Conservation (phyloP, 495 filamentous ascomycete species). For the Durotheca rogersii region DNA sequence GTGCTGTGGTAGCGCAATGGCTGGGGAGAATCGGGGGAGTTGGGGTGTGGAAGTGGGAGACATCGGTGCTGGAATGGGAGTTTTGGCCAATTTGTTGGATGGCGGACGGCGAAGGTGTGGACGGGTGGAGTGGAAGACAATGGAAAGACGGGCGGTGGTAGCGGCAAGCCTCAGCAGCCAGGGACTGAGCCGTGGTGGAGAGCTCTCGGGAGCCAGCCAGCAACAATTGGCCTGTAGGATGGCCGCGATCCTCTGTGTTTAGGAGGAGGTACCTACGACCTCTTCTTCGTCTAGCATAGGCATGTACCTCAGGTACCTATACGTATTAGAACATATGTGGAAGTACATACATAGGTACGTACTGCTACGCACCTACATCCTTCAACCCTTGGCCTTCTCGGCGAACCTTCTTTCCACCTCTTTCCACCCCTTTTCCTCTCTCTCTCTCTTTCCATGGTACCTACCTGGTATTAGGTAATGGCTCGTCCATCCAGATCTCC, state of each 20-base stretch:
- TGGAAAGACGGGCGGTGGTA: constrained; percentile 14
- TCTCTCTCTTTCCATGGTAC: not conserved
- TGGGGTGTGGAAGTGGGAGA: constrained; percentile 7
- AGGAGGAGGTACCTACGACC: too few relatives aligned
- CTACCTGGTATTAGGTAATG: not conserved
- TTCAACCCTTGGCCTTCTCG: too few relatives aligned
- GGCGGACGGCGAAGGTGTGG: not conserved
- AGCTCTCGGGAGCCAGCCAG: too few relatives aligned
- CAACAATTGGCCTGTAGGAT: constrained; percentile 26
- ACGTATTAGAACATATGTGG: too few relatives aligned
- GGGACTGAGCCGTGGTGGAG: constrained; percentile 8
- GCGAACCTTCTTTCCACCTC: constrained; percentile 13
- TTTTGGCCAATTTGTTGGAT: too few relatives aligned
- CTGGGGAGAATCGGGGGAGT: constrained; percentile 4
- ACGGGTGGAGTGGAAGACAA: constrained; percentile 9
- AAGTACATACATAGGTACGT: too few relatives aligned
- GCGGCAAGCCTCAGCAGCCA: constrained; percentile 19
- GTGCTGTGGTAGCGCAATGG: not conserved
- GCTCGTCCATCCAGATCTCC: too few relatives aligned
- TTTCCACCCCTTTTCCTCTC: not conserved
- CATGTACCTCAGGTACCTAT: too few relatives aligned
- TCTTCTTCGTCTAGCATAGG: too few relatives aligned
- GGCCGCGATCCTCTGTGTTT: too few relatives aligned
- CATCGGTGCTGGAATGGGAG: constrained; percentile 7
- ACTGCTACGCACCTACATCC: too few relatives aligned